Conservation (phyloP, 2,329 filamentous ascomycete genomes). For the Akanthomyces uredinophilus region DNA sequence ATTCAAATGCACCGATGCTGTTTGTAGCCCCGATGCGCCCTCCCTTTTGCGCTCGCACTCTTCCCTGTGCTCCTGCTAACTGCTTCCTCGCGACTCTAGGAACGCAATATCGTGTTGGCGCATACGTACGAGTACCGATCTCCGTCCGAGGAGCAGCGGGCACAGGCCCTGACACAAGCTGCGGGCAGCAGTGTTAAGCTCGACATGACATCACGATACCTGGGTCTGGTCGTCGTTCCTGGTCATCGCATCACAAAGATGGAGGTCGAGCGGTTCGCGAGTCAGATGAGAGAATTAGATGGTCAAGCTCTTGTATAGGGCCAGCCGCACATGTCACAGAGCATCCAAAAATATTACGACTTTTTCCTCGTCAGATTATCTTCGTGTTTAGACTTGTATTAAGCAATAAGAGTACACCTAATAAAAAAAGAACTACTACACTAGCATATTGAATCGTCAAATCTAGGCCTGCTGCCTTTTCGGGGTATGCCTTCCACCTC, state of each 20-base stretch:
- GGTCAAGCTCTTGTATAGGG: background rate
- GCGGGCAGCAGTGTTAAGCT: conserved; percentile 47
- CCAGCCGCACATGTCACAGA: no score
- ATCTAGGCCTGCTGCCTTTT: conserved; percentile 10
- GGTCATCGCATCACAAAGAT: conserved; percentile 82
- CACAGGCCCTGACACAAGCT: conserved; percentile 31
- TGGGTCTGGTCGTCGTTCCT: conserved; percentile 86
- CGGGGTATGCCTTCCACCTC: conserved; percentile 14
- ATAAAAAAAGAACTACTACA: conserved; percentile 15
- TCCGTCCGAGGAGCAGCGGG: conserved; percentile 50
- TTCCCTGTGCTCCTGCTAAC: background rate
- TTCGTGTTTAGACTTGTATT: conserved; percentile 19
- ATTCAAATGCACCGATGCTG: conserved; percentile 92
- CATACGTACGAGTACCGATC: conserved; percentile 85
- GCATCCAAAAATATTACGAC: no score
- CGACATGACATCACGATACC: conserved; percentile 77
- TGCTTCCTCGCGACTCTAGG: conserved; percentile 44
- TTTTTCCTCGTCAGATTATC: background rate
- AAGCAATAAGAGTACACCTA: conserved; percentile 25
- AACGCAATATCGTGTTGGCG: conserved; percentile 81
- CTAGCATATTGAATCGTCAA: conserved; percentile 10
- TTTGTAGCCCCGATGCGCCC: conserved; percentile 35
- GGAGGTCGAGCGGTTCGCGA: conserved; percentile 73
- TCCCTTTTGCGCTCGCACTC: background rate
- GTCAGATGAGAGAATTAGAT: conserved; percentile 37